Percentiles rank a stretch among this genome's conserved stretches.
Evolutionary conservation across 495 filamentous ascomycete genomes (phyloP).

Genomic region (Penicillium argentinense): DNA sequence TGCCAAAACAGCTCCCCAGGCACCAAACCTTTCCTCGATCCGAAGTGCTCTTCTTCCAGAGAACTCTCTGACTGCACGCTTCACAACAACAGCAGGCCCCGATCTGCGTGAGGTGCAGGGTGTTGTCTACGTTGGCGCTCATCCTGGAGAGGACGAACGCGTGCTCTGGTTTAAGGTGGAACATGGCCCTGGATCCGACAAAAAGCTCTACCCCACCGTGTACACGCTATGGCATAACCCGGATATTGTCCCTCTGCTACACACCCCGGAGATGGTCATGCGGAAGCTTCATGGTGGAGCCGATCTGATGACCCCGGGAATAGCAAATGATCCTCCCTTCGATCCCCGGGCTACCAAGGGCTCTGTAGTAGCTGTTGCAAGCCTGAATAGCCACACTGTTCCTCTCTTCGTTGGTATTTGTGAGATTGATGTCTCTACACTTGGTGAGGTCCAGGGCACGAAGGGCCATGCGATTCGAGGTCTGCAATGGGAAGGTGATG

Average conservation of each 20-base stretch:
- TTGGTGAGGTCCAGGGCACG: slow-evolving; percentile 59
- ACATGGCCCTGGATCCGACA: slow-evolving; percentile 48
- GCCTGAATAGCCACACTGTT: slow-evolving; percentile 57
- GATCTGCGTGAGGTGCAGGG: slow-evolving; percentile 63
- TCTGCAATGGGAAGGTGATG: slow-evolving; percentile 73
- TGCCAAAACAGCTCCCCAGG: slow-evolving; percentile 29
- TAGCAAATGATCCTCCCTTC: slow-evolving; percentile 70
- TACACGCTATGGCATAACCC: slow-evolving; percentile 71
- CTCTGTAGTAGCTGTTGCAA: slow-evolving; percentile 66
- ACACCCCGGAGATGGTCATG: slow-evolving; percentile 63
- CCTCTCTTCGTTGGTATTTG: slow-evolving; percentile 66
- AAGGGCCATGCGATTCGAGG: slow-evolving; percentile 69
- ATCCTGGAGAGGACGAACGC: slow-evolving; percentile 58
- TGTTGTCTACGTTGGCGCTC: slow-evolving; percentile 63
- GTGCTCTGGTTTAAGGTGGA: slow-evolving; percentile 71
- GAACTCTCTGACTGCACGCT: slow-evolving; percentile 61
- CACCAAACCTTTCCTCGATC: slow-evolving; percentile 51
- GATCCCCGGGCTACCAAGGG: slow-evolving; percentile 60
- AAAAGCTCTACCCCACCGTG: slow-evolving; percentile 63
- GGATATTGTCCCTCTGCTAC: slow-evolving; percentile 58
- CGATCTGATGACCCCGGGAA: slow-evolving; percentile 73
- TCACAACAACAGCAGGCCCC: slow-evolving; percentile 68
- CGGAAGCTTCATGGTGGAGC: slow-evolving; percentile 64
- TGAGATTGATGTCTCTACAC: slow-evolving; percentile 61
- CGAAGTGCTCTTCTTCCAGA: slow-evolving; percentile 67